Evolutionary conservation across 148 eudicot genomes (phyloP).

Genomic region (Silene conica): DNA sequence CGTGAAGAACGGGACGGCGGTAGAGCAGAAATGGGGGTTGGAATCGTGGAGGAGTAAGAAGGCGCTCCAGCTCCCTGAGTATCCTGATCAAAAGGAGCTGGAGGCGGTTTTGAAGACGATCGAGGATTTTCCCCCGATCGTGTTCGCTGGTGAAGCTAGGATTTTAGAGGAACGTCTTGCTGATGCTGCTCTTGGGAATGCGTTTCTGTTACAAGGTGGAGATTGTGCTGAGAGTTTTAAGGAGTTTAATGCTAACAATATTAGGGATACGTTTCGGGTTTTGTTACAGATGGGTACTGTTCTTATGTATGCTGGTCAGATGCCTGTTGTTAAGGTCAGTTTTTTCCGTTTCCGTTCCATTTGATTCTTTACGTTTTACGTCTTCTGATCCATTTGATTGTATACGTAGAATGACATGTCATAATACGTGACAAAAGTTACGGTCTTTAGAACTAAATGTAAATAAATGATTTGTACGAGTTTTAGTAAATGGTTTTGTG

Average conservation of each 20-base stretch:
- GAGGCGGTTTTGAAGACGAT: conserved; percentile 43
- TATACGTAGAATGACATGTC: too few relatives aligned
- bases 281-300: conserved; percentile 65
- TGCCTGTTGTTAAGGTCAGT: conserved; percentile 62
- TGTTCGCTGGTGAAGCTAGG: conserved; percentile 62
- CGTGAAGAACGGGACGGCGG: background rate
- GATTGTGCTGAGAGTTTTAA: conserved; percentile 67
- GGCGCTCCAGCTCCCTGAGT: conserved; percentile 53
- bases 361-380: background rate
- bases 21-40: conserved; percentile 31
- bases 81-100: conserved; percentile 40
- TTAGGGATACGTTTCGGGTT: conserved; percentile 56
- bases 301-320: conserved; percentile 59
- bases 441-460: too few relatives aligned
- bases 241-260: conserved; percentile 42
- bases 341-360: background rate
- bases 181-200: conserved; percentile 61
- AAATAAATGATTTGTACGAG: too few relatives aligned
- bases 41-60: conserved; percentile 55
- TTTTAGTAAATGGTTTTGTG: too few relatives aligned
- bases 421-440: too few relatives aligned
- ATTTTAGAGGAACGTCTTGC: conserved; percentile 34
- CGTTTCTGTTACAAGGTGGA: conserved; percentile 56
- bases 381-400: too few relatives aligned
- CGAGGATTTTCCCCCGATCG: conserved; percentile 45